Base-by-base conservation (phyloP, 345 rosid genomes). In the Pelargonium nanum region DNA sequence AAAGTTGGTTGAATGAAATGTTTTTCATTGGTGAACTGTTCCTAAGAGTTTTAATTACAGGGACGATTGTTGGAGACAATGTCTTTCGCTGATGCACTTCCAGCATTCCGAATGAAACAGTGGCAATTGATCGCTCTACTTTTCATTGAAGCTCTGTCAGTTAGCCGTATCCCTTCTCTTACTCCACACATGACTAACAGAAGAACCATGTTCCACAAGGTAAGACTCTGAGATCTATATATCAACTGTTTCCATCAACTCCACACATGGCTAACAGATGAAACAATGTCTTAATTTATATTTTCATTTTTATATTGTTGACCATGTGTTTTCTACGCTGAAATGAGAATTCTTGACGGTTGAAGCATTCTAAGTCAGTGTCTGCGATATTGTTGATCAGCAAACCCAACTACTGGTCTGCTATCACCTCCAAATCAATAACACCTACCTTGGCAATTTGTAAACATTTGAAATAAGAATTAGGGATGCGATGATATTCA, bases 51-150 rank as follows among this genome's bases (percentile, higher is more conserved):
- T 53, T 40, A 28, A 54, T 19, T 62, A 53, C 80, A 93, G 97
- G 89, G 80, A 26, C 64, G 64, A 62, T 77, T 93, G 73, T 75
- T 89, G 84, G 88, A 83, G 28, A 89, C 97, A 20, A 87, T 89
- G 95, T 75, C 96, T 40, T 87, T 93, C 61, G 26, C 71, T 19
- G 88, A 89, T 65, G 78, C 96, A 1, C 74, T 88, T 67, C 96
- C 94, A 0, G 74, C 91, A 16, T 77, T 87, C 65, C 74, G 77
- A 73, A 26, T 64, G 40, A 85, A 82, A 59, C 94, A 87, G 63
- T 93, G 97, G 99, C 83, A 79, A 77, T 87, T 87, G 64, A 68
- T 89, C 56, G 80, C 80, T 22, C 77, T 85, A 71, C 85, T 93
- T 56, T 83, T 85, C 56, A 22, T 93, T 23, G 96, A 93, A 16